Percentiles rank a stretch among this genome's conserved stretches.
Evolutionary conservation across 2,329 filamentous ascomycete species (phyloP).

Genomic region (Boeremia lycopersici): DNA sequence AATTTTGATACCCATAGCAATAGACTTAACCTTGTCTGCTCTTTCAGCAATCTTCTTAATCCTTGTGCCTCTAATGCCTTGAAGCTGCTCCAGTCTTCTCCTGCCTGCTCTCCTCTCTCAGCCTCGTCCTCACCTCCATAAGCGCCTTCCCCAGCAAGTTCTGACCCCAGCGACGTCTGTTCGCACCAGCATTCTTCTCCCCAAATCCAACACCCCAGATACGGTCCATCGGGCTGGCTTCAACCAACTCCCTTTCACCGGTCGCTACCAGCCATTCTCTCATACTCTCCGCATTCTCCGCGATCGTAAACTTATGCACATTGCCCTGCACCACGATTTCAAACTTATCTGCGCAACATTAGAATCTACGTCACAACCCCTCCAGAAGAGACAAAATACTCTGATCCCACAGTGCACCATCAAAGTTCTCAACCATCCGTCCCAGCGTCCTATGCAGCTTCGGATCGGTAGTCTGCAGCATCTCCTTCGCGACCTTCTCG

Average conservation of each 20-base stretch:
- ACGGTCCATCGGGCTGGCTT: constrained; percentile 59
- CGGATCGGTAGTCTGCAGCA: constrained; percentile 58
- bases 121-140: constrained; percentile 61
- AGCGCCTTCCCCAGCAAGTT: constrained; percentile 69
- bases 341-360: constrained; percentile 50
- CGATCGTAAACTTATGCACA: constrained; percentile 63
- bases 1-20: neutral
- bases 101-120: constrained; percentile 47
- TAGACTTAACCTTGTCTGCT: neutral
- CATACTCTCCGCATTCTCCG: constrained; percentile 51
- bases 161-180: constrained; percentile 63
- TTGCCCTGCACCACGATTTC: constrained; percentile 64
- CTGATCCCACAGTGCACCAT: constrained; percentile 57
- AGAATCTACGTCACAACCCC: neutral
- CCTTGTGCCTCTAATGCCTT: neutral
- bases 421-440: constrained; percentile 60
- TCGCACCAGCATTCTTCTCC: constrained; percentile 55
- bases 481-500: constrained; percentile 51
- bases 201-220: constrained; percentile 71
- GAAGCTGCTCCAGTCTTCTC: neutral
- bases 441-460: constrained; percentile 61
- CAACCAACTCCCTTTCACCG: constrained; percentile 63
- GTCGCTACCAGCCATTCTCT: constrained; percentile 61
- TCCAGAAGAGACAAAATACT: constrained; percentile 23
- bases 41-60: too few species aligned